These are phyloP conservation scores for Begonia loranthoides DNA, from an alignment of 306 rosid genomes.

Conservation along the genomic window DNA sequence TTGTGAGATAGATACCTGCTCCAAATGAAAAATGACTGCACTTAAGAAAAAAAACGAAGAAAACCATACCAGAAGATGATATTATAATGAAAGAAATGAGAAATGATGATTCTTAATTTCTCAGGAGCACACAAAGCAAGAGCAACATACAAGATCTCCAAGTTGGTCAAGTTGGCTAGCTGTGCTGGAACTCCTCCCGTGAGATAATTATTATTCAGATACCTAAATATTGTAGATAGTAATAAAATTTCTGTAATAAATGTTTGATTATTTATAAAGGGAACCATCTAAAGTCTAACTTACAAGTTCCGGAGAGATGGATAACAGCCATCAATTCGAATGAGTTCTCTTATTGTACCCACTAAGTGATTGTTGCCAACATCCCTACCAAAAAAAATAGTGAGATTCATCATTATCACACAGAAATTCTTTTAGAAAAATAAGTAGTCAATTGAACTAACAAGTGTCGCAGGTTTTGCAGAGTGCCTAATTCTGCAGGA, in stretches of 20 bases:
- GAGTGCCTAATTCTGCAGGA: slow-evolving; percentile 90
- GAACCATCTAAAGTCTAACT: slow-evolving; percentile 10
- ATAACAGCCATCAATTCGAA: slow-evolving; percentile 91
- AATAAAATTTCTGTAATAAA: slow-evolving; percentile 2
- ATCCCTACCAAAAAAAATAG: slow-evolving; percentile 41
- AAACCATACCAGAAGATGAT: background rate
- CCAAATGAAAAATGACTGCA: slow-evolving; percentile 15
- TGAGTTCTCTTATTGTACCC: slow-evolving; percentile 94
- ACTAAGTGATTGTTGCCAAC: slow-evolving; percentile 96
- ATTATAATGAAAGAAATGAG: slow-evolving; percentile 1
- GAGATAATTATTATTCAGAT: slow-evolving; percentile 79
- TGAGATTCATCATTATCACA: background rate
- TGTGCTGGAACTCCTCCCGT: slow-evolving; percentile 97
- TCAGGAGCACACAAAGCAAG: background rate
- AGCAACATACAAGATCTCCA: slow-evolving; percentile 75
- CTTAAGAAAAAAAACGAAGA: slow-evolving; percentile 1
- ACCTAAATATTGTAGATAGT: slow-evolving; percentile 28
- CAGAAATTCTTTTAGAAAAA: background rate
- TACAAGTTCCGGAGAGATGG: slow-evolving; percentile 90
- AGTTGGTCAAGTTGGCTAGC: slow-evolving; percentile 77
- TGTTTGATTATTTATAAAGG: too few species aligned
- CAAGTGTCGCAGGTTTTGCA: slow-evolving; percentile 85
- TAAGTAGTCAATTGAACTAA: slow-evolving; percentile 13
- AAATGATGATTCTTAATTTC: slow-evolving; percentile 1
- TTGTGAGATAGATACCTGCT: slow-evolving; percentile 84